These are phyloP conservation scores for Diaporthe vexans DNA, from an alignment of 2,329 filamentous ascomycete species.

Conservation along the genomic window DNA sequence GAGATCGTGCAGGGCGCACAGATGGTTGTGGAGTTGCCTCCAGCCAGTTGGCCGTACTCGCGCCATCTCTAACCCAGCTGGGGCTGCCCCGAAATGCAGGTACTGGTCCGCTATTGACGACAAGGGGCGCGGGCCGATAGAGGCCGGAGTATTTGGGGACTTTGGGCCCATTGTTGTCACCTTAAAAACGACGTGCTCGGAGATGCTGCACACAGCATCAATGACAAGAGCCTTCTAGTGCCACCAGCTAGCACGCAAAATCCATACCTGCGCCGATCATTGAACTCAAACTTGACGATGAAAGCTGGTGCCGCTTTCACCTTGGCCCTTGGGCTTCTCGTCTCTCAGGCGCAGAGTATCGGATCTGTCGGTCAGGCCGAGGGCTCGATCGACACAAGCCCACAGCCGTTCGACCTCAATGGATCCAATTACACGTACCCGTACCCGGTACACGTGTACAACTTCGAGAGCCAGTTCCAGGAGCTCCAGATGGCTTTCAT, in stretches of 20 bases:
- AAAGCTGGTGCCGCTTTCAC: not conserved
- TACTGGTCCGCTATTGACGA: not conserved
- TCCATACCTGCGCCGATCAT: not conserved
- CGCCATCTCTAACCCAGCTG: constrained; percentile 7
- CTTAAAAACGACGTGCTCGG: not conserved
- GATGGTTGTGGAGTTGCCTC: not conserved
- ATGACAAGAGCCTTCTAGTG: not conserved
- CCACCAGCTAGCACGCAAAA: not conserved
- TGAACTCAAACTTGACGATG: not conserved
- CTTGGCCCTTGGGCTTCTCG: constrained; percentile 10
- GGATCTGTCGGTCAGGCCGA: constrained; percentile 18
- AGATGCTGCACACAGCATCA: not conserved
- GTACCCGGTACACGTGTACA: constrained; percentile 17
- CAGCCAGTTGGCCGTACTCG: not conserved
- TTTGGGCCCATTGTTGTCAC: not conserved
- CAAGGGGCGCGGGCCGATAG: constrained; percentile 13
- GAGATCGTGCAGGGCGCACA: not conserved
- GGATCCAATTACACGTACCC: constrained; percentile 29
- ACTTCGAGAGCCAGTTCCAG: constrained; percentile 30
- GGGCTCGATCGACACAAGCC: constrained; percentile 28
- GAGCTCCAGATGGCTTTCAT: constrained; percentile 30
- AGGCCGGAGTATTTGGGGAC: not conserved
- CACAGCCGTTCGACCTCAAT: constrained; percentile 27
- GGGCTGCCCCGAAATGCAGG: constrained; percentile 23
- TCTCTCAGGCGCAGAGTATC: not conserved